Evolutionary conservation across 768 basidiomycete species (phyloP).

Genomic region (Lactarius deliciosus): DNA sequence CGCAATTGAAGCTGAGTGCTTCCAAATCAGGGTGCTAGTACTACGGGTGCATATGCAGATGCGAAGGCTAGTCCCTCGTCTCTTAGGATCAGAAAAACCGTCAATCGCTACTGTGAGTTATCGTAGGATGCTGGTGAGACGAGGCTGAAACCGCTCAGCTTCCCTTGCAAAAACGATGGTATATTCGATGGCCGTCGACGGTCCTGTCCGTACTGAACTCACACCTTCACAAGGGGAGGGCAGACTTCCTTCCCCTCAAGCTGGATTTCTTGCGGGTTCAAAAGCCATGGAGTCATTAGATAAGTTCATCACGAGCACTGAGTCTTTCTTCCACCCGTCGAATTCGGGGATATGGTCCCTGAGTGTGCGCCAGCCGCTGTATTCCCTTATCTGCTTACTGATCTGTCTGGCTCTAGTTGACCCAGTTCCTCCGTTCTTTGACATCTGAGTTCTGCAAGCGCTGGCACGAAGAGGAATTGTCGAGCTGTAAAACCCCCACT

Average conservation of each 20-base stretch:
- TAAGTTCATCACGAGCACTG: slow-evolving; percentile 85
- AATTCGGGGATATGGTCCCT: slow-evolving; percentile 86
- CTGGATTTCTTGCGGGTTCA: slow-evolving; percentile 74
- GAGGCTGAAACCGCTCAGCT: slow-evolving; percentile 11
- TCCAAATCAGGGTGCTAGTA: slow-evolving; percentile 52
- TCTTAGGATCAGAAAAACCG: slow-evolving; percentile 65
- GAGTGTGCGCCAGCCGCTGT: slow-evolving; percentile 41
- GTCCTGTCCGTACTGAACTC: slow-evolving; percentile 51
- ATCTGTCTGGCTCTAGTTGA: slow-evolving; percentile 45
- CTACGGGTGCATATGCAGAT: slow-evolving; percentile 73
- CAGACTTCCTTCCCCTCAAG: slow-evolving; percentile 38
- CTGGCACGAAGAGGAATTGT: slow-evolving; percentile 73
- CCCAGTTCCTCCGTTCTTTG: slow-evolving; percentile 69
- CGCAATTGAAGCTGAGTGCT: slow-evolving; percentile 17
- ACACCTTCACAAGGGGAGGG: slow-evolving; percentile 35
- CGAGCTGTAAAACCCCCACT: slow-evolving; percentile 74
- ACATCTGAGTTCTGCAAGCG: slow-evolving; percentile 77
- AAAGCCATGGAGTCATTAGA: slow-evolving; percentile 86
- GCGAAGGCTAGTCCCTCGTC: slow-evolving; percentile 53
- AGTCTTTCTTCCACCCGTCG: slow-evolving; percentile 94
- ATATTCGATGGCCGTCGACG: slow-evolving; percentile 87
- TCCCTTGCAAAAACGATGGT: slow-evolving; percentile 83
- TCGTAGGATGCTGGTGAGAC: slow-evolving; percentile 2
- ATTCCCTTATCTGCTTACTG: slow-evolving; percentile 20
- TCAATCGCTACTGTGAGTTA: slow-evolving; percentile 60